Evolutionary conservation across 2,329 filamentous ascomycete species (phyloP).

Genomic region (Talaromyces funiculosus): DNA sequence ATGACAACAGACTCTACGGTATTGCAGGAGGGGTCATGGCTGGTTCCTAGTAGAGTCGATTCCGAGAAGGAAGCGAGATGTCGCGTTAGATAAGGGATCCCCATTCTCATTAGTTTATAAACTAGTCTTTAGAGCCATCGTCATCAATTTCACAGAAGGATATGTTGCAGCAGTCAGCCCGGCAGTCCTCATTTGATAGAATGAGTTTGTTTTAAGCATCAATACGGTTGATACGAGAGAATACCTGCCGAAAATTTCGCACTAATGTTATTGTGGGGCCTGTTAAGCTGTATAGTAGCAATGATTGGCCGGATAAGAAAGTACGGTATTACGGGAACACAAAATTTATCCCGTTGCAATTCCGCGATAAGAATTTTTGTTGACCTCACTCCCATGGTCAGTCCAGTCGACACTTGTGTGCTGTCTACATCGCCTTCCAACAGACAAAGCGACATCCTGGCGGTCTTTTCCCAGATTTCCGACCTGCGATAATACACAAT

Average conservation of each 20-base stretch:
- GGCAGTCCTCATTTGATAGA: not conserved
- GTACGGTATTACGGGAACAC: not conserved
- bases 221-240: not conserved
- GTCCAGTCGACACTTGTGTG: not conserved
- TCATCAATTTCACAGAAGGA: not conserved
- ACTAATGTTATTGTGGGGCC: not conserved
- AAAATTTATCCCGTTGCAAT: not conserved
- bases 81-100: slow-evolving; percentile 29
- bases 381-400: not conserved
- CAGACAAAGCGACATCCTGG: no score
- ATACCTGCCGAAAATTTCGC: not conserved
- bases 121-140: no score
- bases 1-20: slow-evolving; percentile 46
- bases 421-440: not conserved
- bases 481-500: slow-evolving; percentile 45
- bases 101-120: no score
- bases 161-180: not conserved
- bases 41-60: slow-evolving; percentile 19
- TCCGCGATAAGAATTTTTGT: slow-evolving; percentile 4
- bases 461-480: not conserved
- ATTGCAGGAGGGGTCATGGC: not conserved
- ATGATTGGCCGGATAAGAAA: not conserved
- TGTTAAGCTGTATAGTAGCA: no score
- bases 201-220: not conserved
- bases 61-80: slow-evolving; percentile 29